A percentile compares a stretch with the other conserved stretches of the same genome.
phyloP scores from a whole-genome alignment of 2,329 filamentous ascomycete genomes.

The Ambrosiella xylebori region DNA sequence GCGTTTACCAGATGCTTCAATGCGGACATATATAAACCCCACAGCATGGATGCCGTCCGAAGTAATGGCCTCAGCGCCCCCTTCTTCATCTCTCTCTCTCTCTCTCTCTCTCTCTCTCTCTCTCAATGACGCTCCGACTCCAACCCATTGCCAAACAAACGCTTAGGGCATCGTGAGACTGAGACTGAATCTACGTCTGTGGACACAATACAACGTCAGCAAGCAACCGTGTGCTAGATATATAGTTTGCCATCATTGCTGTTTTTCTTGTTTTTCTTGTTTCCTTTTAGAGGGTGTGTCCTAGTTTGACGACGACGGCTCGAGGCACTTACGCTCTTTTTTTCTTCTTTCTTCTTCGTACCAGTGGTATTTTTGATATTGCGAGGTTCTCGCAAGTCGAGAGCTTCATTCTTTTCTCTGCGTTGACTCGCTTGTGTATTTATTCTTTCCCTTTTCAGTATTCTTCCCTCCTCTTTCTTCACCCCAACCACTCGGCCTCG shows the following conservation, averaged over 20 bases:
- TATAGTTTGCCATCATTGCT: neutral
- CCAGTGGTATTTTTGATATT: neutral
- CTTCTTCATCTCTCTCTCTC: neutral
- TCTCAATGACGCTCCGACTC: too few relatives aligned
- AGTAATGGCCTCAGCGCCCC: neutral
- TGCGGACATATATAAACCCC: too few relatives aligned
- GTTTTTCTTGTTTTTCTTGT: neutral
- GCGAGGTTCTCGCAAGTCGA: neutral
- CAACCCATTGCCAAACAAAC: too few relatives aligned
- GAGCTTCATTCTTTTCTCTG: slow-evolving; percentile 1
- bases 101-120: too few relatives aligned
- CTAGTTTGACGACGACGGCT: neutral
- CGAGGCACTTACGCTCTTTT: neutral
- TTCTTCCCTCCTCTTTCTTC: neutral
- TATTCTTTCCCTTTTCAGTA: neutral
- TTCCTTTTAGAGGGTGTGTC: too few relatives aligned
- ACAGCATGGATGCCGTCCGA: neutral
- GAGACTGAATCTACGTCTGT: too few relatives aligned
- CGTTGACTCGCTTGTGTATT: neutral
- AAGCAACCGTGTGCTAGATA: neutral
- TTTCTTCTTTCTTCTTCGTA: neutral
- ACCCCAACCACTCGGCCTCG: neutral
- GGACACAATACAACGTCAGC: too few relatives aligned
- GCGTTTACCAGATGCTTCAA: neutral
- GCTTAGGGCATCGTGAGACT: too few relatives aligned